These are phyloP conservation scores for Lavandula angustifolia DNA, from an alignment of 257 asterid species.

Conservation along the genomic window DNA sequence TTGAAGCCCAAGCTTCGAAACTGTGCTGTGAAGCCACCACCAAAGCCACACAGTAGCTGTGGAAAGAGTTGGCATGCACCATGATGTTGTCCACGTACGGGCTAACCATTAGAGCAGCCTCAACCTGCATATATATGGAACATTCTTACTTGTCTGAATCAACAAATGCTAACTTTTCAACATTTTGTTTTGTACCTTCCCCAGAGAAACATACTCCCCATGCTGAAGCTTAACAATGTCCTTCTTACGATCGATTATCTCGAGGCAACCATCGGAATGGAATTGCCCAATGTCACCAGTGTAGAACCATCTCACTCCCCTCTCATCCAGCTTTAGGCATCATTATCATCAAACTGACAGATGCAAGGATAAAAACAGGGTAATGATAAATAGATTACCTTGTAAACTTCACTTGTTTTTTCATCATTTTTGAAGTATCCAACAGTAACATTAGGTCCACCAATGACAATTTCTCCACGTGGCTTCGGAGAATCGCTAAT, in stretches of 20 bases:
- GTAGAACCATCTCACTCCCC: slow-evolving; percentile 90
- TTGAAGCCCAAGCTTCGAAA: slow-evolving; percentile 84
- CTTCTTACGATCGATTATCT: slow-evolving; percentile 93
- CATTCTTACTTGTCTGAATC: slow-evolving; percentile 11
- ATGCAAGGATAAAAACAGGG: neutral
- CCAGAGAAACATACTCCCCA: slow-evolving; percentile 94
- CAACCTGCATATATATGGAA: slow-evolving; percentile 57
- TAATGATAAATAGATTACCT: slow-evolving; percentile 45
- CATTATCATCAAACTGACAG: neutral
- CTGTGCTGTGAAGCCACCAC: slow-evolving; percentile 76
- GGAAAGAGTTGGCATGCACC: slow-evolving; percentile 89
- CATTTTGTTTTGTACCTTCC: slow-evolving; percentile 56
- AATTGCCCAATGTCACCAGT: slow-evolving; percentile 89
- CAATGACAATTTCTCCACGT: slow-evolving; percentile 89
- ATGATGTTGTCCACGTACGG: slow-evolving; percentile 80
- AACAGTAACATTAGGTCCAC: slow-evolving; percentile 92
- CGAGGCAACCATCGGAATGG: slow-evolving; percentile 92
- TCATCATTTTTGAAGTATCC: slow-evolving; percentile 93
- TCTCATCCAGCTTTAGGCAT: slow-evolving; percentile 69
- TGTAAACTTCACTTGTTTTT: slow-evolving; percentile 84
- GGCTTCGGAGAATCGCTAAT: slow-evolving; percentile 80
- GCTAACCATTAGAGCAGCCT: slow-evolving; percentile 69
- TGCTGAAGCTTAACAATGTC: slow-evolving; percentile 97
- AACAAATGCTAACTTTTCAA: too few species aligned
- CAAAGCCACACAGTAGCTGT: slow-evolving; percentile 83